Percentiles rank a stretch among this genome's conserved stretches.
Evolutionary conservation across 495 filamentous ascomycete species (phyloP).

Genomic region (Xylaria telfairii): DNA sequence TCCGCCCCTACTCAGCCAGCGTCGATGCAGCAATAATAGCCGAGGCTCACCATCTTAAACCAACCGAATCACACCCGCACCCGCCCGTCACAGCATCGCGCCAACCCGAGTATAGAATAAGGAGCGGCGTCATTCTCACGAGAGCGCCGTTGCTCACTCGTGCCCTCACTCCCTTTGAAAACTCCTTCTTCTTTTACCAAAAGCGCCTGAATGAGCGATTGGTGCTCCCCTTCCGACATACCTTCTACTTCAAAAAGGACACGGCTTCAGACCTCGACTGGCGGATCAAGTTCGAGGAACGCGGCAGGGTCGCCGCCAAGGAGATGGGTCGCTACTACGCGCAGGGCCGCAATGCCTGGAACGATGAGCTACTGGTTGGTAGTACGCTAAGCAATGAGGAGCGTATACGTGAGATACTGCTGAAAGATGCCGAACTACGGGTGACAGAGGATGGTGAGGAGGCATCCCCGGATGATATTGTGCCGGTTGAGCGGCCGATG

Average conservation of each 20-base stretch:
- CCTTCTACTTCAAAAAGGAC: constrained; percentile 95
- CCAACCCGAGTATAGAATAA: constrained; percentile 65
- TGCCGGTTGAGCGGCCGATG: constrained; percentile 74
- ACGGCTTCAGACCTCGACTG: constrained; percentile 86
- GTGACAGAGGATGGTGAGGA: constrained; percentile 67
- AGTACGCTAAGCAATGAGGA: constrained; percentile 65
- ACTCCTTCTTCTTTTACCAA: constrained; percentile 94
- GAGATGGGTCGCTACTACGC: constrained; percentile 89
- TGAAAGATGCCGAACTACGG: constrained; percentile 77
- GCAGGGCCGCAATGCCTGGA: constrained; percentile 78
- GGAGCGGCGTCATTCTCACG: constrained; percentile 82
- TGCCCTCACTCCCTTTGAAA: constrained; percentile 83
- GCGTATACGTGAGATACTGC: constrained; percentile 58
- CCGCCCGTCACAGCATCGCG: constrained; percentile 37
- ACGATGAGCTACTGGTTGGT: constrained; percentile 87
- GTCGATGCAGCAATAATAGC: constrained; percentile 29
- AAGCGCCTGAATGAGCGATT: constrained; percentile 94
- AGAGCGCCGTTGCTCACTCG: constrained; percentile 88
- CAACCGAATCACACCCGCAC: constrained; percentile 32
- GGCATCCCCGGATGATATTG: constrained; percentile 65
- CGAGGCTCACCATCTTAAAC: constrained; percentile 37
- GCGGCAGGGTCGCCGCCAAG: constrained; percentile 71
- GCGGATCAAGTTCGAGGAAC: constrained; percentile 81
- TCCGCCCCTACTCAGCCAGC: constrained; percentile 38
- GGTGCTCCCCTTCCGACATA: constrained; percentile 83